Percentiles rank a stretch among this genome's conserved stretches.
Conservation (phyloP, 306 rosid genomes). For the Citrullus amarus region DNA sequence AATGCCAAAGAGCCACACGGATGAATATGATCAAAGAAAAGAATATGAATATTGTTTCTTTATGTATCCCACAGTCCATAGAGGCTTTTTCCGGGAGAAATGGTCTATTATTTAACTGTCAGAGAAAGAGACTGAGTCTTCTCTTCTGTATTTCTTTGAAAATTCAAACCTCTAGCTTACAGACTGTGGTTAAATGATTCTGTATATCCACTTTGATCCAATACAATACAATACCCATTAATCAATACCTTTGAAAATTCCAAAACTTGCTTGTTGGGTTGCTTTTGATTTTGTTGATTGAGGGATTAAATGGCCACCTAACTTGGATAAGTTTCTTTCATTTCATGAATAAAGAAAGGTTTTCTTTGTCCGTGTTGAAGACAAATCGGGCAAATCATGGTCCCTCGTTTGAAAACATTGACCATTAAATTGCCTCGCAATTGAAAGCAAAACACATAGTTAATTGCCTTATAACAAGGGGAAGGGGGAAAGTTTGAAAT, state of each 20-base stretch:
- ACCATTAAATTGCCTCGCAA: neutral
- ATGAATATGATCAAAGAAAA: neutral
- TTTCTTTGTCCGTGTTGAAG: neutral
- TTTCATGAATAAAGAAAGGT: neutral
- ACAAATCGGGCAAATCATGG: neutral
- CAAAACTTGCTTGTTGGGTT: neutral
- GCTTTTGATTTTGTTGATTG: neutral
- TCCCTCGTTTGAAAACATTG: neutral
- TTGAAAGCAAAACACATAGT: neutral
- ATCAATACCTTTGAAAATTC: neutral
- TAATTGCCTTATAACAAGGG: neutral
- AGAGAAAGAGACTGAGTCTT: neutral
- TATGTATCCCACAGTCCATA: neutral
- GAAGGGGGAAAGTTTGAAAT: neutral
- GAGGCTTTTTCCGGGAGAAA: neutral
- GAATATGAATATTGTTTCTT: neutral
- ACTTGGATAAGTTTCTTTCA: neutral
- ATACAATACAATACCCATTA: neutral
- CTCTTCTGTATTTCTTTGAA: neutral
- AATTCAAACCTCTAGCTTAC: neutral
- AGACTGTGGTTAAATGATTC: neutral
- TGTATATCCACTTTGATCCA: neutral
- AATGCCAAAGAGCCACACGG: neutral
- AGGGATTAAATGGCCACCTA: slow-evolving; percentile 1
- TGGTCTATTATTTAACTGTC: neutral